phyloP scores from a whole-genome alignment of 768 basidiomycete species.

The Erythrobasidium yunnanense region DNA sequence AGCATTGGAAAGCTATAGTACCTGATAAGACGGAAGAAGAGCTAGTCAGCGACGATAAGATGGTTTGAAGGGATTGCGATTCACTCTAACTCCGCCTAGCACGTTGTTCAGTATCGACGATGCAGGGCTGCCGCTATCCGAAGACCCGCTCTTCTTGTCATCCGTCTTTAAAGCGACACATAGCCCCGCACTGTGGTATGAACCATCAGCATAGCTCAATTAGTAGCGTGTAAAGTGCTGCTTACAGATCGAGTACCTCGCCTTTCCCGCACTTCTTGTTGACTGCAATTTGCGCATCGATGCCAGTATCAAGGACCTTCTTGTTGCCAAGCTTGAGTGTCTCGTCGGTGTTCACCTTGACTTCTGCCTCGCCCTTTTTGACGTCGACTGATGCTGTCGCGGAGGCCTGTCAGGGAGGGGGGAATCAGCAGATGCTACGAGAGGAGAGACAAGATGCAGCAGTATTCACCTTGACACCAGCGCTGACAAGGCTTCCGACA shows the following conservation, averaged over 20 bases:
- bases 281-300: constrained; percentile 3
- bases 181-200: not conserved
- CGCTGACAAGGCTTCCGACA: not conserved
- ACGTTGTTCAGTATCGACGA: not conserved
- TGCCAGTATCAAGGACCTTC: constrained; percentile 16
- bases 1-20: not conserved
- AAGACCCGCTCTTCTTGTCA: not conserved
- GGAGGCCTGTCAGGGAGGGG: not conserved
- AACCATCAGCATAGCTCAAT: not conserved
- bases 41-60: too few species aligned
- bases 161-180: not conserved
- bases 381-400: constrained; percentile 11
- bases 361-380: constrained; percentile 9
- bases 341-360: constrained; percentile 15
- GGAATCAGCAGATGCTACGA: not conserved
- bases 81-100: not conserved
- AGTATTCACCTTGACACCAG: not conserved
- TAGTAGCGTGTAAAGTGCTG: not conserved
- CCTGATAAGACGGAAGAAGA: too few species aligned
- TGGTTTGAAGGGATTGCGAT: too few species aligned
- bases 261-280: constrained; percentile 11
- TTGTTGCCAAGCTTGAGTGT: constrained; percentile 11
- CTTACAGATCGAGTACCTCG: constrained; percentile 8
- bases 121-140: too few species aligned
- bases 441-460: not conserved